These are phyloP conservation scores for Mycotypha africana DNA, from an alignment of 371 early-diverging fungal species.

Conservation along the genomic window DNA sequence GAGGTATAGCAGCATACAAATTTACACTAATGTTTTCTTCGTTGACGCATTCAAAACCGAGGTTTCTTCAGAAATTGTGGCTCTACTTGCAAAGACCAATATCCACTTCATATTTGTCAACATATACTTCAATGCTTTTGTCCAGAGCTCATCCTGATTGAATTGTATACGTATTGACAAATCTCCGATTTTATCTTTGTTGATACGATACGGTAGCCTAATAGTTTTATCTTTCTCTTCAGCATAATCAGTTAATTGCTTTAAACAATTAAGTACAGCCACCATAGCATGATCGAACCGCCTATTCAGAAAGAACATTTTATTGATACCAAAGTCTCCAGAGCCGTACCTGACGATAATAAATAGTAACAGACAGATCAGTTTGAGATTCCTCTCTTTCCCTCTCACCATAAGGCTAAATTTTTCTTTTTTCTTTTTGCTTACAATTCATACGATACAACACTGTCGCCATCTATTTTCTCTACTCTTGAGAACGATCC, in stretches of 20 bases:
- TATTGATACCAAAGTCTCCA: conserved; percentile 76
- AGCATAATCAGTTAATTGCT: conserved; percentile 80
- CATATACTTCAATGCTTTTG: conserved; percentile 84
- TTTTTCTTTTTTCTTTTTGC: too few relatives aligned
- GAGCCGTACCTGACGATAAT: conserved; percentile 68
- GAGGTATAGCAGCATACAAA: too few relatives aligned
- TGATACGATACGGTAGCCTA: conserved; percentile 81
- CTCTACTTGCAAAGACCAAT: conserved; percentile 65
- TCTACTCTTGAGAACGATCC: conserved; percentile 92
- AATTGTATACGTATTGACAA: conserved; percentile 81
- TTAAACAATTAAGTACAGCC: conserved; percentile 82
- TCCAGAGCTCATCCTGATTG: conserved; percentile 89
- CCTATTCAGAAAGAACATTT: conserved; percentile 76
- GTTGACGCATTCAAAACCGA: too few relatives aligned
- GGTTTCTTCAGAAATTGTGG: conserved; percentile 2
- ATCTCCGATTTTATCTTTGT: conserved; percentile 87
- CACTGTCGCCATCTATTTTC: conserved; percentile 72
- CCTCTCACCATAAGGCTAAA: too few relatives aligned
- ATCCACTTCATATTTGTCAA: conserved; percentile 85
- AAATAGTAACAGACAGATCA: too few relatives aligned
- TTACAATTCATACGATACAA: conserved; percentile 74
- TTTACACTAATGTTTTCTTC: too few relatives aligned
- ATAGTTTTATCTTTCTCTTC: conserved; percentile 70
- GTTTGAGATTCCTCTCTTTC: too few relatives aligned
- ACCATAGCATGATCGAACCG: conserved; percentile 89